These are phyloP conservation scores for Trichoderma sp. DNA, from an alignment of 2,329 filamentous ascomycete species.

Conservation along the genomic window DNA sequence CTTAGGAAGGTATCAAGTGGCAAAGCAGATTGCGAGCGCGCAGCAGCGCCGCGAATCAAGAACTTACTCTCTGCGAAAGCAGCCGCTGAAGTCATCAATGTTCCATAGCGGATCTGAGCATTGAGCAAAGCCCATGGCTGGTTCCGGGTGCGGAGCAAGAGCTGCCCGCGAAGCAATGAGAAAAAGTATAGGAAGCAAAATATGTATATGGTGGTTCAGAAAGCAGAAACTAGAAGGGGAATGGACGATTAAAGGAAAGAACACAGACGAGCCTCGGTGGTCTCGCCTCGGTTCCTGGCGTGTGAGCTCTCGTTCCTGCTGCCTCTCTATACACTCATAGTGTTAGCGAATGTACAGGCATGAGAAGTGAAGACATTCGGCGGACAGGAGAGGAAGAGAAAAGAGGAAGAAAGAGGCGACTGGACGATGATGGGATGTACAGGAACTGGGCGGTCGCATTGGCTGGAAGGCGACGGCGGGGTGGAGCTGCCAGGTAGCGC, in stretches of 20 bases:
- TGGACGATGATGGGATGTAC: constrained; percentile 9
- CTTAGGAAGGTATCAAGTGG: not conserved
- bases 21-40: not conserved
- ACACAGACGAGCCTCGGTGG: not conserved
- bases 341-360: constrained; percentile 3
- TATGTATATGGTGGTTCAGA: not conserved
- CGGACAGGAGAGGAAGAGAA: constrained; percentile 23
- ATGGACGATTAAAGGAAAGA: not conserved
- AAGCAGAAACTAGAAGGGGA: not conserved
- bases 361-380: constrained; percentile 6
- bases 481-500: not conserved
- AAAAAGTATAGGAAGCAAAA: not conserved
- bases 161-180: not conserved
- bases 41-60: not conserved
- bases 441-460: not conserved
- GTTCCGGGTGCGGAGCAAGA: not conserved
- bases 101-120: constrained; percentile 61
- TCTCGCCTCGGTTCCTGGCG: constrained; percentile 19
- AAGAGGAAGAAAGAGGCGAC: constrained; percentile 12
- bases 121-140: constrained; percentile 45
- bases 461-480: not conserved
- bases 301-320: constrained; percentile 8
- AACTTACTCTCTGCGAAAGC: constrained; percentile 67
- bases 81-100: constrained; percentile 61
- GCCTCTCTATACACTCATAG: constrained; percentile 19